Base-by-base conservation (phyloP, 2,329 filamentous ascomycete genomes). In the Chaetomiaceae sp. region DNA sequence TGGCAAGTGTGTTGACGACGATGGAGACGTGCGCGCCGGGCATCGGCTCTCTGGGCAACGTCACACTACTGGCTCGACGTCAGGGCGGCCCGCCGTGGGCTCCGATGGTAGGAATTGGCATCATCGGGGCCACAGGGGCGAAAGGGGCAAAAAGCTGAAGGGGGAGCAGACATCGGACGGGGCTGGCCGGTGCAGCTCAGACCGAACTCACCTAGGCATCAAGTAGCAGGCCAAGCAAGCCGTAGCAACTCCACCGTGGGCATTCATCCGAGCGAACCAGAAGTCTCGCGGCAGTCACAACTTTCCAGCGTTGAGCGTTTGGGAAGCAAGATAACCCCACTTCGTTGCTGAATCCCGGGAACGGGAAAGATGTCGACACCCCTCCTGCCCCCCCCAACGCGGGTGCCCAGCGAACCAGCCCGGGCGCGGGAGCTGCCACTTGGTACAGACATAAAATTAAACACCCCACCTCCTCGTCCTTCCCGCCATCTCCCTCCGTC, bases 211-310 rank as follows among this genome's bases (percentile, higher is more conserved):
- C 42, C 22, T 32, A n/a, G n/a, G n/a, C n/a, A n/a, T n/a, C n/a
- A n/a, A n/a, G n/a, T n/a, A n/a, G n/a, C n/a, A n/a, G n/a, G n/a
- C n/a, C n/a, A n/a, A n/a, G n/a, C n/a, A n/a, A n/a, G n/a, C n/a
- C n/a, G n/a, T n/a, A 35, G 24, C 15, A 53, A 38, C 54, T 47
- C 56, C 54, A 56, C 54, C 37, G 33, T 30, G 38, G 47, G 29
- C 5, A 53, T 55, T 55, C 53, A 60, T 45, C 55, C 56, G 56
- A 45, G 54, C 56, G 56, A 58, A 57, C 55, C 56, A 55, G 39
- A 54, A 38, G 30, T 15, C 42, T 29, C 42, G 49, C 35, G 40
- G 48, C 34, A 42, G 35, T 50, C 47, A 42, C 47, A 26, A 46
- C 32, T 48, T 47, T 37, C 41, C 27, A 42, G 32, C 24, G 18